phyloP scores from a whole-genome alignment of 2,329 filamentous ascomycete species.

The Fusarium ramigenum region DNA sequence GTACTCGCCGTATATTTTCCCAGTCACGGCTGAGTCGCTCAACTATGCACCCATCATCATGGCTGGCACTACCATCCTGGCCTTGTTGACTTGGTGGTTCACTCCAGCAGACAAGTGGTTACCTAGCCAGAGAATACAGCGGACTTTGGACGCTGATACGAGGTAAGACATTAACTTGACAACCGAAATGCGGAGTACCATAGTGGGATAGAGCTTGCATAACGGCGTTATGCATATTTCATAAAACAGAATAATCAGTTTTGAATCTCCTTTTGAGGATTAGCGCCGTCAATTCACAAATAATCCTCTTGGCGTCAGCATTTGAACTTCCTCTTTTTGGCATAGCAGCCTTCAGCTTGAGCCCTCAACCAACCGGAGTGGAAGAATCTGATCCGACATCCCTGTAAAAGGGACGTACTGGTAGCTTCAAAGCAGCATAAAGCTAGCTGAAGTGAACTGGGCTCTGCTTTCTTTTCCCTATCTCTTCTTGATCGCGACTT shows the following conservation, averaged over 20 bases:
- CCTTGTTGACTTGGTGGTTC: neutral
- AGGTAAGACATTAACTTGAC: neutral
- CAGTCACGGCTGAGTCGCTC: neutral
- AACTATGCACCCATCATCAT: constrained; percentile 1
- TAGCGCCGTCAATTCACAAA: rapidly evolving
- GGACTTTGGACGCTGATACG: neutral
- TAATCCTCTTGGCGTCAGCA: too few species aligned
- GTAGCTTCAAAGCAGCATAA: rapidly evolving
- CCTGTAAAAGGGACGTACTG: too few species aligned
- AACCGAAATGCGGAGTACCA: rapidly evolving
- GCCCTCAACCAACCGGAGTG: rapidly evolving
- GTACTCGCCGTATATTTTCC: neutral
- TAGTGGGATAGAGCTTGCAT: rapidly evolving
- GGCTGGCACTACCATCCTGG: neutral
- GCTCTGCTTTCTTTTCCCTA: neutral
- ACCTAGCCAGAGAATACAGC: neutral
- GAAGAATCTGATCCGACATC: rapidly evolving
- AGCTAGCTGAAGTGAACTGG: neutral
- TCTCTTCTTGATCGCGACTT: rapidly evolving
- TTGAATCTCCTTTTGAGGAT: neutral
- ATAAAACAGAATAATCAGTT: neutral
- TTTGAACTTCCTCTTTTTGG: neutral
- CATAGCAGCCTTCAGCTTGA: neutral
- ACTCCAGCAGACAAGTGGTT: neutral
- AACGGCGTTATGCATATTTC: rapidly evolving